Evolutionary conservation across 768 basidiomycete species (phyloP).

Genomic region (Boletus subcaerulescens): DNA sequence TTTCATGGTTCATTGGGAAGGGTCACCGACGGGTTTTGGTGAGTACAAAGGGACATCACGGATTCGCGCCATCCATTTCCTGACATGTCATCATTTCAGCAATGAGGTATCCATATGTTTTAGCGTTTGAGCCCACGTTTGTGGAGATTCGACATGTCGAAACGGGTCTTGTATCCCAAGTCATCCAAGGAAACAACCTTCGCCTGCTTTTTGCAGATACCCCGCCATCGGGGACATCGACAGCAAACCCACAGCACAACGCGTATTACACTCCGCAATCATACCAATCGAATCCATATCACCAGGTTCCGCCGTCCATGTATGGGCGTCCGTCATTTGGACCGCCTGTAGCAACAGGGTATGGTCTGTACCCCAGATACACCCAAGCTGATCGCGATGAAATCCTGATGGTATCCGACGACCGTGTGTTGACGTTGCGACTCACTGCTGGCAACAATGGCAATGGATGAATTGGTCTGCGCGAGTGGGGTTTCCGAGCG

Average conservation of each 20-base stretch:
- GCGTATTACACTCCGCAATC: conserved; percentile 31
- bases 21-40: conserved; percentile 93
- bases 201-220: conserved; percentile 92
- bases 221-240: conserved; percentile 78
- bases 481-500: background rate
- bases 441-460: conserved; percentile 35
- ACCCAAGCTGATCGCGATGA: conserved; percentile 68
- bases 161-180: conserved; percentile 86
- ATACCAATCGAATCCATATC: conserved; percentile 34
- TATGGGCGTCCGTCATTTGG: conserved; percentile 30
- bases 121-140: conserved; percentile 95
- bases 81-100: conserved; percentile 46
- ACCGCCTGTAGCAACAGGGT: conserved; percentile 22
- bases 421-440: conserved; percentile 72
- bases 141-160: conserved; percentile 97
- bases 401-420: conserved; percentile 88
- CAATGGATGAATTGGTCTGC: conserved; percentile 9
- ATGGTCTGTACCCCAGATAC: conserved; percentile 43
- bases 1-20: conserved; percentile 98
- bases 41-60: conserved; percentile 29
- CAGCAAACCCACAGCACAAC: conserved; percentile 39
- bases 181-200: conserved; percentile 91
- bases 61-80: background rate
- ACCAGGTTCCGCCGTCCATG: conserved; percentile 22
- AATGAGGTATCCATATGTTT: conserved; percentile 92